phyloP scores from a whole-genome alignment of 2,329 filamentous ascomycete species.

The Cladosporium phlei region DNA sequence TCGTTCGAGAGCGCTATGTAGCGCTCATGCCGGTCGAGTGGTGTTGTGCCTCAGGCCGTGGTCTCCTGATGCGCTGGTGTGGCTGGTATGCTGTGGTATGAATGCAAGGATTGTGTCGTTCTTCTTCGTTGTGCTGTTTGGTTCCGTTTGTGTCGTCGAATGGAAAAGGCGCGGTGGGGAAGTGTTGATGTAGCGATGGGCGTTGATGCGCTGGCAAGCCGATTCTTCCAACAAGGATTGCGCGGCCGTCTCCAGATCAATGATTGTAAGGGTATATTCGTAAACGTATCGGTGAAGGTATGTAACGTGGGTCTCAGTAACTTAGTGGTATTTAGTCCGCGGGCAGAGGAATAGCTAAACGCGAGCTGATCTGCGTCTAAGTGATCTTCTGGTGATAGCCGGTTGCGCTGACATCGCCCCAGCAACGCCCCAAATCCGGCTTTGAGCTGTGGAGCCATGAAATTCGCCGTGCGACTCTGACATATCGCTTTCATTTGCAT shows the following conservation, averaged over 20 bases:
- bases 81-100: no score
- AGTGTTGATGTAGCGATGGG: slow-evolving; percentile 1
- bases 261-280: no score
- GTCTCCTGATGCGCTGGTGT: background rate
- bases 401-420: no score
- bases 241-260: background rate
- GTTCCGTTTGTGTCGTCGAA: background rate
- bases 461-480: no score
- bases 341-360: no score
- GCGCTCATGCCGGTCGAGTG: slow-evolving; percentile 10
- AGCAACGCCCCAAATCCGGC: no score
- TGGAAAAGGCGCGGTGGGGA: background rate
- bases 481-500: no score
- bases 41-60: background rate
- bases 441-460: no score
- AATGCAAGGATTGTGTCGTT: background rate
- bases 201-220: slow-evolving; percentile 5
- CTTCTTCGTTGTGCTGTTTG: background rate
- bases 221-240: background rate
- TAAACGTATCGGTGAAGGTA: no score
- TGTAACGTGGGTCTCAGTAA: slow-evolving; percentile 6
- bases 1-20: slow-evolving; percentile 10
- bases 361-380: no score
- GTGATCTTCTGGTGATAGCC: no score
- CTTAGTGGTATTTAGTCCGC: no score